These are phyloP conservation scores for Penicillium odoratum DNA, from an alignment of 495 filamentous ascomycete genomes.

Conservation along the genomic window DNA sequence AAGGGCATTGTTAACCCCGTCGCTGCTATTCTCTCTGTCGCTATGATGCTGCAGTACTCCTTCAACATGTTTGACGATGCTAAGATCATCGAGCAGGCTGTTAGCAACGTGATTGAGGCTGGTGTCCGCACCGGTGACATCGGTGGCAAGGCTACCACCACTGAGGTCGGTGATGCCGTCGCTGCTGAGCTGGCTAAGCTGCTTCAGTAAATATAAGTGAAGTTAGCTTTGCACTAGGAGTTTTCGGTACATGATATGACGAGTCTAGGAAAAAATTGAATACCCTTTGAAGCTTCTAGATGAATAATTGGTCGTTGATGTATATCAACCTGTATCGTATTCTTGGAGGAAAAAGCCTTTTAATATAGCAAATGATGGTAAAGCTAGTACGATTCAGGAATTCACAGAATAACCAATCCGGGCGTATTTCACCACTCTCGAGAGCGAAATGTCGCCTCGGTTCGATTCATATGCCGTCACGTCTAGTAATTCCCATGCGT, in stretches of 20 bases:
- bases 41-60: constrained; percentile 59
- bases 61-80: constrained; percentile 51
- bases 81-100: constrained; percentile 52
- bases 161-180: constrained; percentile 54
- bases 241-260: constrained; percentile 26
- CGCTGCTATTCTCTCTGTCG: constrained; percentile 54
- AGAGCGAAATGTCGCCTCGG: not conserved
- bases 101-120: constrained; percentile 52
- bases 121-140: constrained; percentile 56
- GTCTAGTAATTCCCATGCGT: not conserved
- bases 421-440: too few relatives aligned
- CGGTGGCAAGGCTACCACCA: constrained; percentile 52
- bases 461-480: not conserved
- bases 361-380: not conserved
- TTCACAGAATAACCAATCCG: too few relatives aligned
- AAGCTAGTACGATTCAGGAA: not conserved
- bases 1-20: constrained; percentile 82
- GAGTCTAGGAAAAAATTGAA: constrained; percentile 31
- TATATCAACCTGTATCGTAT: too few relatives aligned
- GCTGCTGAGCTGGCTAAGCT: constrained; percentile 50
- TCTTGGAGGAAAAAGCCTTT: too few relatives aligned
- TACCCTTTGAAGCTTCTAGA: constrained; percentile 27
- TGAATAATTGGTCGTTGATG: not conserved
- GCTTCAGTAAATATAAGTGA: constrained; percentile 31
- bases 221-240: constrained; percentile 2